Conservation (phyloP, 192 early-diverging fungal species). For the Coemansia sp. region DNA sequence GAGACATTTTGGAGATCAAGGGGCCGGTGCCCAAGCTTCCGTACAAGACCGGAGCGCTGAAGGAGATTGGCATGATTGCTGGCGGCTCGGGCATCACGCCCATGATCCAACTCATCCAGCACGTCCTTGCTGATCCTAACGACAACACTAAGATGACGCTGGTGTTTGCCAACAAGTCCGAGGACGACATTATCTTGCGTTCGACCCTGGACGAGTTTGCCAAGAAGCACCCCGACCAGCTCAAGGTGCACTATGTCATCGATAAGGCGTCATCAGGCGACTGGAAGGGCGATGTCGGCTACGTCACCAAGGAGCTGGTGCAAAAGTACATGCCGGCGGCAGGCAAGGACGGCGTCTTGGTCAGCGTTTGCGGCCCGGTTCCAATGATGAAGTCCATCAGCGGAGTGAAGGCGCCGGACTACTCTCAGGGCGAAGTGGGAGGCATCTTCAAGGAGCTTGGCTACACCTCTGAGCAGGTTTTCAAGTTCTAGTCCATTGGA, state of each 20-base stretch:
- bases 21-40: conserved; percentile 75
- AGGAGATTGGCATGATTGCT: conserved; percentile 77
- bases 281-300: conserved; percentile 78
- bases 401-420: conserved; percentile 81
- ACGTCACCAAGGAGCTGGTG: conserved; percentile 69
- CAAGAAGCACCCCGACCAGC: conserved; percentile 58
- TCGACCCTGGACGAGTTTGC: conserved; percentile 64
- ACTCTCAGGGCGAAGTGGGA: conserved; percentile 76
- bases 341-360: conserved; percentile 53
- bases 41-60: conserved; percentile 64
- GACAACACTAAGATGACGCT: conserved; percentile 75
- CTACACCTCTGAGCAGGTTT: conserved; percentile 70
- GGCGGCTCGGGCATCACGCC: conserved; percentile 90
- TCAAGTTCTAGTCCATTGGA: conserved; percentile 64
- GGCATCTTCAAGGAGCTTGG: conserved; percentile 86
- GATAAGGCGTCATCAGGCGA: conserved; percentile 57
- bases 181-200: conserved; percentile 75
- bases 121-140: conserved; percentile 60
- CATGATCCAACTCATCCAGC: conserved; percentile 75
- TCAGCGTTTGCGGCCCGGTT: conserved; percentile 70
- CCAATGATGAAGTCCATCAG: conserved; percentile 70
- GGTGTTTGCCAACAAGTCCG: conserved; percentile 74
- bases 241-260: conserved; percentile 68
- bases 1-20: conserved; percentile 77
- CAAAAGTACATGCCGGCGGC: conserved; percentile 68